A percentile compares a stretch with the other conserved stretches of the same genome.
Evolutionary conservation across 108 stramenopile species (phyloP).

Genomic region (Fragilaria radians): DNA sequence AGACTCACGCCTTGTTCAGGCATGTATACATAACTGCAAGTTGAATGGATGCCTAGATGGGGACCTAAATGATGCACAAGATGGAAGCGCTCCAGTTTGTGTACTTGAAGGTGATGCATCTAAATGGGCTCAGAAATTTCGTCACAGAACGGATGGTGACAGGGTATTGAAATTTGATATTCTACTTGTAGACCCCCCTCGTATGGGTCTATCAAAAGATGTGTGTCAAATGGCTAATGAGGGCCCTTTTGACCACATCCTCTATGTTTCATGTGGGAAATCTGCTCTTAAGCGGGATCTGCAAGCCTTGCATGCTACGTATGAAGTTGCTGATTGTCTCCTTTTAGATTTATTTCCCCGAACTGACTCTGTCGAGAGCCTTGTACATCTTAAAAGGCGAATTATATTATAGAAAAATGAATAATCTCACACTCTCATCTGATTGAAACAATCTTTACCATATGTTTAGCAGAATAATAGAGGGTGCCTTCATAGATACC

Average conservation of each 20-base stretch:
- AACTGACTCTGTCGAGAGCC: constrained; percentile 59
- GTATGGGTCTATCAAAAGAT: constrained; percentile 39
- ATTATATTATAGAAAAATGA: too few species aligned
- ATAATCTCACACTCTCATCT: too few species aligned
- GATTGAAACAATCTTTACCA: too few species aligned
- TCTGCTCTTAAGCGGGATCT: constrained; percentile 63
- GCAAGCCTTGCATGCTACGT: constrained; percentile 23
- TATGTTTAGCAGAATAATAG: too few species aligned
- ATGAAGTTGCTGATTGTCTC: constrained; percentile 42
- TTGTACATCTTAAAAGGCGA: constrained; percentile 65
- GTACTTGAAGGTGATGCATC: constrained; percentile 53
- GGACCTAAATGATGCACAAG: constrained; percentile 6
- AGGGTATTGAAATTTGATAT: constrained; percentile 35
- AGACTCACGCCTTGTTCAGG: constrained; percentile 54
- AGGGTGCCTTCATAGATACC: too few species aligned
- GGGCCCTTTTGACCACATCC: constrained; percentile 39
- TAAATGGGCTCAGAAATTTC: constrained; percentile 37
- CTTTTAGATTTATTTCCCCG: constrained; percentile 72
- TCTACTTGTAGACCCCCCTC: constrained; percentile 69
- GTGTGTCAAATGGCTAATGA: constrained; percentile 60
- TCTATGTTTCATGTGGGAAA: constrained; percentile 69
- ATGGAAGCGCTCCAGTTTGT: constrained; percentile 14
- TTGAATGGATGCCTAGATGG: constrained; percentile 34
- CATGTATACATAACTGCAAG: constrained; percentile 44
- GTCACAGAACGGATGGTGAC: constrained; percentile 1